Base-by-base conservation (phyloP, 2,329 filamentous ascomycete species). In the Scytalidium lignicola region DNA sequence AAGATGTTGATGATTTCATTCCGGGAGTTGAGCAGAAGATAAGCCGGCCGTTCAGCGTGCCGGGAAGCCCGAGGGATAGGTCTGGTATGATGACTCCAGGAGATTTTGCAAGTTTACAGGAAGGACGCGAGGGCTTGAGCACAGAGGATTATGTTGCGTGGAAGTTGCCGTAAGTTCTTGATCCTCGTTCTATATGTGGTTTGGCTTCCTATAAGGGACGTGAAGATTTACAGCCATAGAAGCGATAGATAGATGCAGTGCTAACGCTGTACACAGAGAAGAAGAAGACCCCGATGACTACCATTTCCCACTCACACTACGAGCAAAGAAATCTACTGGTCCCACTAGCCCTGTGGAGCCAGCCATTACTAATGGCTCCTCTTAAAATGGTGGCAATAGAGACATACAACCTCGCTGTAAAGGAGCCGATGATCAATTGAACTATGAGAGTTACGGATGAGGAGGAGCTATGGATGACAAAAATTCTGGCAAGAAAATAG, bases 81-180 rank as follows among this genome's bases (percentile, higher is more conserved):
- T 86, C 86, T 41, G 93, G 93, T 47, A 96, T 96, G 90, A 97
- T 99, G 93, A 99, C 93, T 1, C 93, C 93, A 7, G 93, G 93
- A 43, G 93, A 99, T 69, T 97, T 97, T 76, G 93, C 90, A 22
- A 96, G 90, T 59, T 74, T 99, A 49, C 93, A 97, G 70, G 93
- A 99, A 70, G 90, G 90, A 41, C 86, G 86, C 41, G 93, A 99
- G 68, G 91, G 92, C 1, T 72, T 99, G 59, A 93, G 79, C 72
- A 97, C 93, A 0, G 93, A 99, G 70, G 93, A 99, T 65, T 97
- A 99, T 68, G 90, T 97, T 63, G 88, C 92, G 26, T 99, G 93
- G 93, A 96, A 95, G 72, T 75, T 97, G 51, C 93, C 92, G 87
- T 97, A 80, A 86, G 91, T 90, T 49, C 8, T 29, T 23, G 13